Evolutionary conservation across 768 basidiomycete genomes (phyloP).

Genomic region (Gloeostereum incarnatum): DNA sequence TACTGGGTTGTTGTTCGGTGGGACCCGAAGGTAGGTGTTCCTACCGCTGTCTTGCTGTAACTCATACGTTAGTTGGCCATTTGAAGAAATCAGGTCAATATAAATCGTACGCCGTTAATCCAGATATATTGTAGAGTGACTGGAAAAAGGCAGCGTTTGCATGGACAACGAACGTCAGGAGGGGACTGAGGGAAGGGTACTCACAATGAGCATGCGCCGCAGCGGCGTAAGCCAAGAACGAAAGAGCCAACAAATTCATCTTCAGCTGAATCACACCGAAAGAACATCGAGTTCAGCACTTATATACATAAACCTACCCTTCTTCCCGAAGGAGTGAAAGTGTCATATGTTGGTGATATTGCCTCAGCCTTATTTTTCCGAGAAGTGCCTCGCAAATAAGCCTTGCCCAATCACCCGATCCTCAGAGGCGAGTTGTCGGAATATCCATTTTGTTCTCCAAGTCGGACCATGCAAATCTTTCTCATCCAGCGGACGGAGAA

Average conservation of each 20-base stretch:
- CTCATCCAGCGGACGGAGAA: too few relatives aligned
- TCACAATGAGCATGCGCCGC: slow-evolving; percentile 6
- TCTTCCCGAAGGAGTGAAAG: too few relatives aligned
- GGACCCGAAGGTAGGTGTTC: slow-evolving; percentile 35
- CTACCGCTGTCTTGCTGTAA: slow-evolving; percentile 33
- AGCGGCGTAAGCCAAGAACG: slow-evolving; percentile 1
- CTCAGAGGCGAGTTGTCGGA: too few relatives aligned
- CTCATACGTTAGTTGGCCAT: not conserved
- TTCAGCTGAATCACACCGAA: too few relatives aligned
- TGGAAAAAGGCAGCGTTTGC: slow-evolving; percentile 6
- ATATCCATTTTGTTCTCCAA: too few relatives aligned
- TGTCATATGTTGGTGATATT: too few relatives aligned
- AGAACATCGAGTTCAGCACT: too few relatives aligned
- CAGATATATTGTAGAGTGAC: slow-evolving; percentile 46
- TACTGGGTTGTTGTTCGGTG: slow-evolving; percentile 46
- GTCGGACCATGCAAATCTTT: too few relatives aligned
- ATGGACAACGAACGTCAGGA: not conserved
- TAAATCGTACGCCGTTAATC: slow-evolving; percentile 29
- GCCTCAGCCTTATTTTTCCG: too few relatives aligned
- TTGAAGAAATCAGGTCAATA: not conserved
- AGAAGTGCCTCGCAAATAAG: too few relatives aligned
- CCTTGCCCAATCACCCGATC: too few relatives aligned
- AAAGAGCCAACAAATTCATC: not conserved
- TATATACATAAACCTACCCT: too few relatives aligned
- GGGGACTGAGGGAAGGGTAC: slow-evolving; percentile 1